phyloP scores from a whole-genome alignment of 2,329 filamentous ascomycete species.

The Endothia cerciana region DNA sequence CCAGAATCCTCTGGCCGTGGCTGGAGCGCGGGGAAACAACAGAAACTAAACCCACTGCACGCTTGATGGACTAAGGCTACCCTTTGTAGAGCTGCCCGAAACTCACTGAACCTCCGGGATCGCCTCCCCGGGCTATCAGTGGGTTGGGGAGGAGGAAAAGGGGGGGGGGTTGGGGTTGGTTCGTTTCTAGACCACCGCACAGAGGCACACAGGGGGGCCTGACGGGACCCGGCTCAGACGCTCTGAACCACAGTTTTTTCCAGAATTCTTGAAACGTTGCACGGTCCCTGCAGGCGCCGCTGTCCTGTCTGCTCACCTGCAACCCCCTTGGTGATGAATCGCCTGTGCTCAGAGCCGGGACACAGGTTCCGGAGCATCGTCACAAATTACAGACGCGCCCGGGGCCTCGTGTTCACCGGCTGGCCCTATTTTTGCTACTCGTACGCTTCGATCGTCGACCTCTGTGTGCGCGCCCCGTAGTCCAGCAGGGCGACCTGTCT shows the following conservation, averaged over 20 bases:
- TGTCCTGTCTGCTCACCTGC: not conserved
- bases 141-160: not conserved
- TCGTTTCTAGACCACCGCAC: slow-evolving; percentile 4
- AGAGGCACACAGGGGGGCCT: not conserved
- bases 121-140: slow-evolving; percentile 11
- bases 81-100: slow-evolving; percentile 28
- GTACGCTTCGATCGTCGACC: not conserved
- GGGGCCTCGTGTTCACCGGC: not conserved
- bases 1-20: slow-evolving; percentile 25
- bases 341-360: not conserved
- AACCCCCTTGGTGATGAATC: not conserved
- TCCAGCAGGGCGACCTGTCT: slow-evolving; percentile 16
- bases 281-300: slow-evolving; percentile 3
- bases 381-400: slow-evolving; percentile 1
- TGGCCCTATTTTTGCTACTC: not conserved
- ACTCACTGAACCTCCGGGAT: slow-evolving; percentile 15
- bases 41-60: not conserved
- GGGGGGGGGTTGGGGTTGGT: too few species aligned
- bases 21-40: slow-evolving; percentile 19
- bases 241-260: not conserved
- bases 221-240: not conserved
- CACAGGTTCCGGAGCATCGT: not conserved
- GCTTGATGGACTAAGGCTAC: slow-evolving; percentile 15
- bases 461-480: slow-evolving; percentile 2
- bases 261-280: slow-evolving; percentile 1